Evolutionary conservation across 768 basidiomycete species (phyloP), one percentile per base, ranked within the genome.

Genomic region (Boletellus ananas): DNA sequence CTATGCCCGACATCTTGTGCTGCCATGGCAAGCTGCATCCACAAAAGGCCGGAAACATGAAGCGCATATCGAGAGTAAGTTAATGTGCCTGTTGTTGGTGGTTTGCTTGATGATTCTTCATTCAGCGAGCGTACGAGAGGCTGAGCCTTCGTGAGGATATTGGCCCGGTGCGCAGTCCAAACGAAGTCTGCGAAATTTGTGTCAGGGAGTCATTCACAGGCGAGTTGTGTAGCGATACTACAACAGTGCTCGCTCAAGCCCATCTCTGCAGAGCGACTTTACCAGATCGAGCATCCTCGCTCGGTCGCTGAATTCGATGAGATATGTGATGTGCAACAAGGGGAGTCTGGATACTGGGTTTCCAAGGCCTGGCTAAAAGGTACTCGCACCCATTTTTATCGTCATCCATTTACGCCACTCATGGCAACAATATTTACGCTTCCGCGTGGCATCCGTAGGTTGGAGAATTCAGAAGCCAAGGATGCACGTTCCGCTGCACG

Each of bases 321-420:
- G 4, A 62, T 80, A 6, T 72, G 73, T 34, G 70, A 75, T 23
- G 67, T 73, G 10, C 68, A 69, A 4, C 69, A 70, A 12, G 77
- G 78, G 48, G 64, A 67, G 14, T 54, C 56, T 14, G 78, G 79
- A 7, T 84, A 75, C 62, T 89, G 85, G 84, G 80, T 92, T 59
- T 92, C 90, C 0, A 90, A 84, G 61, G 64, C 69, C 6, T 93
- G 91, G 91, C 64, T 87, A 4, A 85, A 77, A 78, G 90, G 90
- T 86, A 50, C 38, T 55, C 34, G 47, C 33, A 8, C 38, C 20
- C 25, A 43, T 51, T 51, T 42, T 29, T 29, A 9, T 29, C 5
- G 51, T 58, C 54, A 37, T 13, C 54, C 27, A 8, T 38, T 54
- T 33, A 33, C 35, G 25, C 48, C 51, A 50, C 46, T 59, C 34